phyloP scores from a whole-genome alignment of 2,329 filamentous ascomycete genomes.

The Boeremia exigua region DNA sequence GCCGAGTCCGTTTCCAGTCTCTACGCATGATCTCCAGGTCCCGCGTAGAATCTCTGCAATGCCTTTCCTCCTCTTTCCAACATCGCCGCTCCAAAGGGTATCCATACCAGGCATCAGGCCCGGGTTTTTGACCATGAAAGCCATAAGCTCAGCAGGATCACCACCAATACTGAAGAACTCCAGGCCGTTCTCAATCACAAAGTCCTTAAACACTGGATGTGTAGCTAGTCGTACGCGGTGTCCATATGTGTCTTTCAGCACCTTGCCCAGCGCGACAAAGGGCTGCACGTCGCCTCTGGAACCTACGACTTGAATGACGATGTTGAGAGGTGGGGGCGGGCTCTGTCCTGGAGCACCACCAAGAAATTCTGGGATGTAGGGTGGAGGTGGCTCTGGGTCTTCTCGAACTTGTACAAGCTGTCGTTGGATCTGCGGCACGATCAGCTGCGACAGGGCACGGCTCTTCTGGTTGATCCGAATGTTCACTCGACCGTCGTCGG shows the following conservation, averaged over 20 bases:
- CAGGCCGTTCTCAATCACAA: conserved; percentile 57
- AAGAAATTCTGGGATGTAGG: conserved; percentile 75
- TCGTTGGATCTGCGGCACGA: conserved; percentile 47
- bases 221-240: conserved; percentile 58
- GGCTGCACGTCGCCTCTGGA: conserved; percentile 59
- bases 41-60: conserved; percentile 82
- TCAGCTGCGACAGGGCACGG: conserved; percentile 44
- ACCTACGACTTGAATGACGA: conserved; percentile 58
- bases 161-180: conserved; percentile 59
- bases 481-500: conserved; percentile 50
- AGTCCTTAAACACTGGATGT: conserved; percentile 57
- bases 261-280: conserved; percentile 57
- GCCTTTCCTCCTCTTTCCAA: conserved; percentile 74
- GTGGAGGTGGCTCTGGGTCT: conserved; percentile 65
- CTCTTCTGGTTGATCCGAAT: conserved; percentile 50
- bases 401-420: conserved; percentile 52
- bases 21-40: conserved; percentile 85
- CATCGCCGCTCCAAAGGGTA: conserved; percentile 76
- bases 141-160: conserved; percentile 60
- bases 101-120: conserved; percentile 84
- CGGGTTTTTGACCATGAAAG: conserved; percentile 91
- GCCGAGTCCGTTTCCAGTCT: conserved; percentile 71
- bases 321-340: conserved; percentile 56
- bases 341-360: conserved; percentile 66
- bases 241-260: conserved; percentile 56